A percentile compares a stretch with the other conserved stretches of the same genome.
These are phyloP conservation scores for Yarrowia divulgata DNA, from an alignment of 805 yeast genomes.

Conservation along the genomic window DNA sequence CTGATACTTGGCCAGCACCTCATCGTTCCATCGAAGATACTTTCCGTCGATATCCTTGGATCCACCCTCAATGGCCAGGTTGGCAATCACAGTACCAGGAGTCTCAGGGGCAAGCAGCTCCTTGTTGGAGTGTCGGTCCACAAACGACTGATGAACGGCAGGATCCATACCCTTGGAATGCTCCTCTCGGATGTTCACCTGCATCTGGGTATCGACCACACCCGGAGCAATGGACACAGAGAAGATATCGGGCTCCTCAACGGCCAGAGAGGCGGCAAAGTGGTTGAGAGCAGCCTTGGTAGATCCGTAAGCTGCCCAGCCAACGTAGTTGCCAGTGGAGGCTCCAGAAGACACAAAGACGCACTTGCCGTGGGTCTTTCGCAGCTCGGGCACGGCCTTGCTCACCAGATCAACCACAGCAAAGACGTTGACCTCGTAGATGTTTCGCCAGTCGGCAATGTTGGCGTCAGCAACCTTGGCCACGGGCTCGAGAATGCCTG, in stretches of 20 bases:
- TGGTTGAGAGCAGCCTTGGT: slow-evolving; percentile 92
- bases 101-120: slow-evolving; percentile 70
- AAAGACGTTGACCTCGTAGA: slow-evolving; percentile 80
- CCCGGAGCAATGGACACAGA: slow-evolving; percentile 90
- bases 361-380: slow-evolving; percentile 63
- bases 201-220: slow-evolving; percentile 92
- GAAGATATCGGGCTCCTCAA: slow-evolving; percentile 67
- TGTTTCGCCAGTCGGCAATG: slow-evolving; percentile 63
- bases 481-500: slow-evolving; percentile 84
- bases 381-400: slow-evolving; percentile 63
- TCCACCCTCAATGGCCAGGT: slow-evolving; percentile 68
- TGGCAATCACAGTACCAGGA: slow-evolving; percentile 75
- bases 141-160: slow-evolving; percentile 66
- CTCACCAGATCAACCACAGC: slow-evolving; percentile 69
- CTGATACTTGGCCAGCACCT: slow-evolving; percentile 39
- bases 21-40: slow-evolving; percentile 62
- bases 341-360: slow-evolving; percentile 94
- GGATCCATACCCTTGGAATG: slow-evolving; percentile 66
- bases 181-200: slow-evolving; percentile 72
- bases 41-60: slow-evolving; percentile 66
- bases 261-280: slow-evolving; percentile 68
- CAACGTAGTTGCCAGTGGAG: slow-evolving; percentile 64
- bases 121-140: slow-evolving; percentile 63
- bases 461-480: slow-evolving; percentile 59
- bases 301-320: slow-evolving; percentile 93